Conservation (phyloP, 2,329 filamentous ascomycete species). For the Aspergillus quadricinctus region DNA sequence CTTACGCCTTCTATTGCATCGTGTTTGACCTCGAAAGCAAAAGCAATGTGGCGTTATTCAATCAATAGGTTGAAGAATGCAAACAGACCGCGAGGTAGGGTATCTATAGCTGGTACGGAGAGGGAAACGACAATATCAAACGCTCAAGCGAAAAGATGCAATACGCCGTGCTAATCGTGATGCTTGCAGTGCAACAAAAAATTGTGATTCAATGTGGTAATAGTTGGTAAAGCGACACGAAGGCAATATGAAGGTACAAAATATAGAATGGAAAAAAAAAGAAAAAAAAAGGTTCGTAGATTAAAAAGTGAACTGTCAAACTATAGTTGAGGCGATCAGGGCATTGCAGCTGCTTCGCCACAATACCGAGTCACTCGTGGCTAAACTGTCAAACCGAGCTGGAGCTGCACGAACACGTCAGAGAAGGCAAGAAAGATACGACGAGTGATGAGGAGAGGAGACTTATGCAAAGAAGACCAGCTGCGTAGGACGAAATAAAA, state of each 20-base stretch:
- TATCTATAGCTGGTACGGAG: conserved; percentile 3
- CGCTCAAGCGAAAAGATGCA: neutral
- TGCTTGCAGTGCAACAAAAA: conserved; percentile 3
- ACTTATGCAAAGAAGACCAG: conserved; percentile 8
- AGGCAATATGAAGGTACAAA: neutral
- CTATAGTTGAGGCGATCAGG: conserved; percentile 16
- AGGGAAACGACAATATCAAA: conserved; percentile 1
- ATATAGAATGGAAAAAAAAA: neutral
- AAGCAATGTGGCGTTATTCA: neutral
- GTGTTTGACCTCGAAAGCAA: neutral
- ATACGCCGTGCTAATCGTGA: conserved; percentile 2
- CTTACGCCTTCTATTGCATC: conserved; percentile 3
- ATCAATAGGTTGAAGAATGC: neutral
- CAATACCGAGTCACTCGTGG: conserved; percentile 27
- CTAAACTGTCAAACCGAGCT: conserved; percentile 17
- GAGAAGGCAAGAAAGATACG: conserved; percentile 14
- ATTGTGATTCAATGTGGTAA: conserved; percentile 1
- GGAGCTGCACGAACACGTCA: conserved; percentile 32
- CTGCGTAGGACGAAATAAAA: conserved; percentile 15
- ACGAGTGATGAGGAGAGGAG: conserved; percentile 1
- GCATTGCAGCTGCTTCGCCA: conserved; percentile 37
- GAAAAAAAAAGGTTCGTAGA: conserved; percentile 2
- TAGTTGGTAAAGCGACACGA: neutral
- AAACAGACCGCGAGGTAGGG: neutral
- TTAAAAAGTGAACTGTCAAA: conserved; percentile 8